Evolutionary conservation across 129 eudicot species (phyloP).

Genomic region (Saussurea involucrata): DNA sequence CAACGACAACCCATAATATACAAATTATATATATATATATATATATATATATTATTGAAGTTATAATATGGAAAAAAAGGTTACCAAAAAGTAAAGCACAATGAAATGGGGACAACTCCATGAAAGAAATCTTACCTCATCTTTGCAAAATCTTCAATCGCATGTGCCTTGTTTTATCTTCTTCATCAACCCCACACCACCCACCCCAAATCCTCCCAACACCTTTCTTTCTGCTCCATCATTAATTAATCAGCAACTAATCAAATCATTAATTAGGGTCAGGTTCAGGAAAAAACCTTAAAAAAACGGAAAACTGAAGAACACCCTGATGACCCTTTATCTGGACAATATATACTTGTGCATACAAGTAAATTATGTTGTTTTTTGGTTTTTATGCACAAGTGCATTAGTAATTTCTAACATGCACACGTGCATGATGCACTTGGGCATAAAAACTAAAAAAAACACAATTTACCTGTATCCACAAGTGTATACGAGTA

Average conservation of each 20-base stretch:
- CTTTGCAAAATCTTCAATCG: constrained; percentile 16
- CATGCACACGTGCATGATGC: too few species aligned
- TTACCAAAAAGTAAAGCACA: constrained; percentile 32
- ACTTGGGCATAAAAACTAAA: too few species aligned
- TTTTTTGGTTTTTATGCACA: too few species aligned
- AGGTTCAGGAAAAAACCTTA: too few species aligned
- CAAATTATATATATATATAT: constrained; percentile 1
- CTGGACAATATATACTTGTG: too few species aligned
- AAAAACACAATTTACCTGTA: too few species aligned
- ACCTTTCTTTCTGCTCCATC: background rate
- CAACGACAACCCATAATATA: constrained; percentile 7
- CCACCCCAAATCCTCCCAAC: constrained; percentile 2
- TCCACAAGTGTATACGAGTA: too few species aligned
- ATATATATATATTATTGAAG: background rate
- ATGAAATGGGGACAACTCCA: constrained; percentile 31
- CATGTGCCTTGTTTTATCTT: constrained; percentile 37
- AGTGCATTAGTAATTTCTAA: too few species aligned
- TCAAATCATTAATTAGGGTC: constrained; percentile 9
- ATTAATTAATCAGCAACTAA: constrained; percentile 15
- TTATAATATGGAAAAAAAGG: constrained; percentile 2
- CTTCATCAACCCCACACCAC: constrained; percentile 31
- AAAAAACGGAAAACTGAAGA: too few species aligned
- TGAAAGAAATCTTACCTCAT: constrained; percentile 44
- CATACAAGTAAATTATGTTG: too few species aligned
- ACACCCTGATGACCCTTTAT: too few species aligned